Evolutionary conservation across 495 filamentous ascomycete genomes (phyloP).

Genomic region (Copromyces sp.): DNA sequence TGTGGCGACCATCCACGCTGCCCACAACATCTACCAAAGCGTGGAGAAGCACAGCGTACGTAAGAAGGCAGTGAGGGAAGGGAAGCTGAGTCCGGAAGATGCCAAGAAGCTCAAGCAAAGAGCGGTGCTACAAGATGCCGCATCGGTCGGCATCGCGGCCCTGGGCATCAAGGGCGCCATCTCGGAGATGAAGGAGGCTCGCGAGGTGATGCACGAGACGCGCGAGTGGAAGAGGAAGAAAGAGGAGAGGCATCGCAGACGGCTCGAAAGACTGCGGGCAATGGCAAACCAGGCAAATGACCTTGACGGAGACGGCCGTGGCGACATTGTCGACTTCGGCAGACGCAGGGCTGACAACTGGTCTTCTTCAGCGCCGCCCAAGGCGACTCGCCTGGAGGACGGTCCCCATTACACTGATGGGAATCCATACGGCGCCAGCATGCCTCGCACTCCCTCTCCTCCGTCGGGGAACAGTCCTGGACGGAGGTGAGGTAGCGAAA

Average conservation of each 20-base stretch:
- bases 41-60: conserved; percentile 65
- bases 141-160: conserved; percentile 73
- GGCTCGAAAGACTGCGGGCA: conserved; percentile 26
- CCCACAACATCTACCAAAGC: conserved; percentile 65
- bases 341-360: conserved; percentile 34
- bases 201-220: conserved; percentile 30
- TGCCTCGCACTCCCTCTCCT: conserved; percentile 24
- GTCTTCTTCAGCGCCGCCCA: conserved; percentile 26
- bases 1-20: conserved; percentile 83
- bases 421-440: conserved; percentile 36
- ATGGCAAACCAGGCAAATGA: neutral
- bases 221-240: conserved; percentile 34
- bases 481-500: conserved; percentile 22
- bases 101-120: conserved; percentile 66
- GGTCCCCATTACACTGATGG: conserved; percentile 41
- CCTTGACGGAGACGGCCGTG: conserved; percentile 10
- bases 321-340: conserved; percentile 15
- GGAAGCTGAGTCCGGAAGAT: conserved; percentile 62
- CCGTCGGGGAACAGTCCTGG: conserved; percentile 31
- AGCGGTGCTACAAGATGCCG: conserved; percentile 62
- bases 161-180: conserved; percentile 78
- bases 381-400: conserved; percentile 23
- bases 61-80: conserved; percentile 59
- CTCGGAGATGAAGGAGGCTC: conserved; percentile 47
- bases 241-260: conserved; percentile 28